Conservation (phyloP, 108 stramenopile genomes). For the Epipyxis sp. region DNA sequence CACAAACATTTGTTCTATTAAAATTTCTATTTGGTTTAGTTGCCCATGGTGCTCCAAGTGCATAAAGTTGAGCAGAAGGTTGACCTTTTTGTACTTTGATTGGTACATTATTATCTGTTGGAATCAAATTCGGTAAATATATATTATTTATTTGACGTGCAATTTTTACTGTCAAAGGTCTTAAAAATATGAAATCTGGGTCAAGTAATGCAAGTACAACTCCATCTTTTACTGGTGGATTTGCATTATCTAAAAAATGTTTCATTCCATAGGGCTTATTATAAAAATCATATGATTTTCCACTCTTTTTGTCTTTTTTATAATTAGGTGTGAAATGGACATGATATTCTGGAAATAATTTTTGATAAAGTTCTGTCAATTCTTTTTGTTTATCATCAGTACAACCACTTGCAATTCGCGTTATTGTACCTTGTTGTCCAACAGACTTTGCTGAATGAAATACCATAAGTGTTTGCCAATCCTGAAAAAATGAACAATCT, state of each 20-base stretch:
- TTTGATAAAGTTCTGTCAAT: conserved; percentile 34
- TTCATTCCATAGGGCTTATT: conserved; percentile 49
- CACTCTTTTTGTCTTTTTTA: conserved; percentile 40
- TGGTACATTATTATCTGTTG: neutral
- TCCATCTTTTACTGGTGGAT: conserved; percentile 49
- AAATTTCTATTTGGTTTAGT: conserved; percentile 43
- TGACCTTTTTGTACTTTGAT: conserved; percentile 63
- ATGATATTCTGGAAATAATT: conserved; percentile 38
- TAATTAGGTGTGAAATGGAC: conserved; percentile 58
- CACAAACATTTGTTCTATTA: conserved; percentile 63
- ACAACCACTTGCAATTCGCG: conserved; percentile 80
- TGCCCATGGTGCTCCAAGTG: conserved; percentile 69
- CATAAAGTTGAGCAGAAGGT: conserved; percentile 81
- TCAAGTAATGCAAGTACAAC: conserved; percentile 81
- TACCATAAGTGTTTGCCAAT: conserved; percentile 85
- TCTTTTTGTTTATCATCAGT: conserved; percentile 32
- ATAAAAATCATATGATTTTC: conserved; percentile 43
- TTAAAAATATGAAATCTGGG: conserved; percentile 85
- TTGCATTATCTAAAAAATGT: conserved; percentile 40
- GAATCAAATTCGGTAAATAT: conserved; percentile 54
- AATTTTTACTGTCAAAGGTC: conserved; percentile 61
- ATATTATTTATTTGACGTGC: no score
- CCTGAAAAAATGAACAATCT: conserved; percentile 77
- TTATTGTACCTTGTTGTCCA: conserved; percentile 73
- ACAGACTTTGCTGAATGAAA: conserved; percentile 70